These are phyloP conservation scores for Laguncularia racemosa DNA, from an alignment of 345 rosid species.

Conservation along the genomic window DNA sequence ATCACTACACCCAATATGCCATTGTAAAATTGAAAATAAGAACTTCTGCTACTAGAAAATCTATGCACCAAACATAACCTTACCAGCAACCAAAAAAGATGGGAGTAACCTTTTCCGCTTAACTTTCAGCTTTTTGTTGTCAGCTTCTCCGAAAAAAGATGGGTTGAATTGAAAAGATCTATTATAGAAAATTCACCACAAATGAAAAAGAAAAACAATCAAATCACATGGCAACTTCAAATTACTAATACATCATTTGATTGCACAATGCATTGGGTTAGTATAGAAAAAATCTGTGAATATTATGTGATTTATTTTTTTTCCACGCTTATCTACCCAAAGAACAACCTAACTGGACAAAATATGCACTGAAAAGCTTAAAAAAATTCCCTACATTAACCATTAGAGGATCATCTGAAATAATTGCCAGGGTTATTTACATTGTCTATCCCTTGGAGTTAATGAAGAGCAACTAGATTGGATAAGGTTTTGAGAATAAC, in stretches of 20 bases:
- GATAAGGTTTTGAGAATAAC: too few relatives aligned
- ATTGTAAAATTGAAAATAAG: constrained; percentile 4
- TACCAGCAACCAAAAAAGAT: constrained; percentile 46
- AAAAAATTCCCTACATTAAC: too few relatives aligned
- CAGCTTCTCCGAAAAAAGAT: constrained; percentile 53
- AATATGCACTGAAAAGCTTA: too few relatives aligned
- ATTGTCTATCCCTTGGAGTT: too few relatives aligned
- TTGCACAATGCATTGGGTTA: constrained; percentile 14
- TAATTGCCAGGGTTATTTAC: too few relatives aligned
- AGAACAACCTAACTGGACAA: too few relatives aligned
- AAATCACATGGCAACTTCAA: constrained; percentile 6
- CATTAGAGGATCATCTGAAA: too few relatives aligned
- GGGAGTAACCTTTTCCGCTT: constrained; percentile 47
- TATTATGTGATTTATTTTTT: too few relatives aligned
- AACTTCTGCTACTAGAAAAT: constrained; percentile 9
- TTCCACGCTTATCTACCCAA: too few relatives aligned
- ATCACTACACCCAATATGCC: constrained; percentile 7
- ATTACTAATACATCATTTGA: constrained; percentile 9
- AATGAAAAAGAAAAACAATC: constrained; percentile 13
- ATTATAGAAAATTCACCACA: constrained; percentile 32
- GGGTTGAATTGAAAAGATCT: constrained; percentile 54
- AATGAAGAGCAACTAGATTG: too few relatives aligned
- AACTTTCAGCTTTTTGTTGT: constrained; percentile 47
- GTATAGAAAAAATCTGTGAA: constrained; percentile 3
- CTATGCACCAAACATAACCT: constrained; percentile 21